A percentile compares a stretch with the other conserved stretches of the same genome.
Conservation (phyloP, 441 rosid species). For the Sinapis alba region DNA sequence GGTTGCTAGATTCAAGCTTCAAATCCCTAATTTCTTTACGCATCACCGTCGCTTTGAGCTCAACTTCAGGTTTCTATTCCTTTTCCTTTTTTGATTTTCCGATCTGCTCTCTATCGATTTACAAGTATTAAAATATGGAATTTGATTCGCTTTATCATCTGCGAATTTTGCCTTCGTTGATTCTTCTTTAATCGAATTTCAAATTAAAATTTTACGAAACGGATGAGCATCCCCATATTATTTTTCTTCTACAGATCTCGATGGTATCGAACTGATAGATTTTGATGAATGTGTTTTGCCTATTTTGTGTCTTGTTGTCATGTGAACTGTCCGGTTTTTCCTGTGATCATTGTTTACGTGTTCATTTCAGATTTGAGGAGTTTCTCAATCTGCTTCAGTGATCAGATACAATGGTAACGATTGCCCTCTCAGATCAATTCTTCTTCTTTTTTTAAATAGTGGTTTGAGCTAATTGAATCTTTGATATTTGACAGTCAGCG, state of each 20-base stretch:
- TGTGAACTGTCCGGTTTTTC: not conserved
- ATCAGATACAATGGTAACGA: constrained; percentile 28
- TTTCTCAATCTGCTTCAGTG: constrained; percentile 8
- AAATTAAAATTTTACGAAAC: not conserved
- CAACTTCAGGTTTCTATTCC: constrained; percentile 11
- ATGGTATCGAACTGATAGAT: constrained; percentile 15
- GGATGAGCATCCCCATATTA: not conserved
- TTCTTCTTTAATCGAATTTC: not conserved
- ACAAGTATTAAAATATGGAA: not conserved
- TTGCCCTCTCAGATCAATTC: not conserved
- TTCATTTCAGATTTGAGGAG: constrained; percentile 18
- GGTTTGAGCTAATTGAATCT: constrained; percentile 27
- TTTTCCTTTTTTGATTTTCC: not conserved
- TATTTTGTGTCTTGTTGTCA: no score
- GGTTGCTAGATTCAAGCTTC: constrained; percentile 24
- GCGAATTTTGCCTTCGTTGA: not conserved
- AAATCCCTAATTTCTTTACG: constrained; percentile 17
- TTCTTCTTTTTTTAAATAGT: not conserved
- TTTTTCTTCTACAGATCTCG: not conserved
- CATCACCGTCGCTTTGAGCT: constrained; percentile 10
- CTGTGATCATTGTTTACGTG: not conserved
- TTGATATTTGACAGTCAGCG: constrained; percentile 60
- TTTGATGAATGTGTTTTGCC: not conserved
- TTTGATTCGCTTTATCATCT: constrained; percentile 8
- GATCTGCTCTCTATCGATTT: not conserved